phyloP scores from a whole-genome alignment of 2,329 filamentous ascomycete genomes.

The Zymoseptoria crescenta region DNA sequence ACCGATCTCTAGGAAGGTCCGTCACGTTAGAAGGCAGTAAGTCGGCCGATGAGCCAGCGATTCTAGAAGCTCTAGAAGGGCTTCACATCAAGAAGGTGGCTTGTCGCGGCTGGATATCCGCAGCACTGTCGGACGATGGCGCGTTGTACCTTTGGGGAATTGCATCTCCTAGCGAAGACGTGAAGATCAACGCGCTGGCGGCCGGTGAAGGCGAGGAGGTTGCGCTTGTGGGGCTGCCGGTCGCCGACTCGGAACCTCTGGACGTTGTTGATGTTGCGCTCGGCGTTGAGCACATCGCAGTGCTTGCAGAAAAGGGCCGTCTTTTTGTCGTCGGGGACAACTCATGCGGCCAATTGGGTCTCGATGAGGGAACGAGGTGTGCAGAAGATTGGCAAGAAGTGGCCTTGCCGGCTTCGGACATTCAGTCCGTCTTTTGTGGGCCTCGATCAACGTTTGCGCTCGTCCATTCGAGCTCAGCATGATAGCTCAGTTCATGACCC shows the following conservation, averaged over 20 bases:
- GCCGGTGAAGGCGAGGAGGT: conserved; percentile 20
- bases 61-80: conserved; percentile 44
- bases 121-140: conserved; percentile 50
- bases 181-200: conserved; percentile 15
- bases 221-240: conserved; percentile 25
- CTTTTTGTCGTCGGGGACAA: conserved; percentile 53
- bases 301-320: conserved; percentile 42
- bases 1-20: conserved; percentile 50
- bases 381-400: conserved; percentile 22
- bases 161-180: conserved; percentile 18
- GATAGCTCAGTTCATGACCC: conserved; percentile 39
- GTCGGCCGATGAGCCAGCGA: conserved; percentile 41
- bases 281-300: conserved; percentile 53
- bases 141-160: conserved; percentile 57
- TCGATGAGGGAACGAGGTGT: conserved; percentile 15
- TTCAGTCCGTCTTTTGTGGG: conserved; percentile 17
- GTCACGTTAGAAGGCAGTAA: conserved; percentile 28
- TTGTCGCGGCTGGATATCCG: conserved; percentile 48
- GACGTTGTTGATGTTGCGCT: conserved; percentile 51
- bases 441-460: conserved; percentile 18
- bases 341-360: conserved; percentile 52
- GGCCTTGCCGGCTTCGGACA: neutral
- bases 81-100: conserved; percentile 49
- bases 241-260: conserved; percentile 32
- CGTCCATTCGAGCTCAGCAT: neutral